Evolutionary conservation across 495 filamentous ascomycete species (phyloP).

Genomic region (Endocarpon pusillum): DNA sequence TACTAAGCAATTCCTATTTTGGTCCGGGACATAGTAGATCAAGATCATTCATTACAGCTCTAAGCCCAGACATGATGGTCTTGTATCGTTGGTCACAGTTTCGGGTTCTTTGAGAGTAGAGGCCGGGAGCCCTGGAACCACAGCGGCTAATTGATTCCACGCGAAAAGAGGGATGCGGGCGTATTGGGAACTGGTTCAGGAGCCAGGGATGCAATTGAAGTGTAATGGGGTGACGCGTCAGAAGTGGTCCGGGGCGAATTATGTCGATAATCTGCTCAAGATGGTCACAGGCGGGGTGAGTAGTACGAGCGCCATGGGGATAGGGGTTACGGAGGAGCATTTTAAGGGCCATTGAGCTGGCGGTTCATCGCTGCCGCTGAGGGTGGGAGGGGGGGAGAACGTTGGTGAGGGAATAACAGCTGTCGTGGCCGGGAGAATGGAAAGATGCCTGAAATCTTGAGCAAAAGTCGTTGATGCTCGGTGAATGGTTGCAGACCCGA

Average conservation of each 20-base stretch:
- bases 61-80: constrained; percentile 89
- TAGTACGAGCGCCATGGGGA: constrained; percentile 86
- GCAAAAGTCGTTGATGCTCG: too few relatives aligned
- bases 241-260: constrained; percentile 94
- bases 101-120: too few relatives aligned
- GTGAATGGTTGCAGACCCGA: too few relatives aligned
- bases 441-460: too few relatives aligned
- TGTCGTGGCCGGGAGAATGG: too few relatives aligned
- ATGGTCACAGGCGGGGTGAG: constrained; percentile 93
- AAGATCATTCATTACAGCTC: constrained; percentile 76
- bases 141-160: too few relatives aligned
- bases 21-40: too few relatives aligned
- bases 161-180: constrained; percentile 76
- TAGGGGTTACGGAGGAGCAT: constrained; percentile 95
- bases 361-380: too few relatives aligned
- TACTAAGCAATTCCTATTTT: too few relatives aligned
- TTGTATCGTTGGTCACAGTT: constrained; percentile 69
- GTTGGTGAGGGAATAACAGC: too few relatives aligned
- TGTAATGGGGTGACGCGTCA: constrained; percentile 96
- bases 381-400: too few relatives aligned
- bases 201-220: constrained; percentile 81
- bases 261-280: constrained; percentile 84
- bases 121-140: too few relatives aligned
- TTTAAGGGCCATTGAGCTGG: constrained; percentile 40
- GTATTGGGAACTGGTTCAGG: constrained; percentile 91